Conservation (phyloP, 495 filamentous ascomycete genomes). For the Penicillium samsonianum region DNA sequence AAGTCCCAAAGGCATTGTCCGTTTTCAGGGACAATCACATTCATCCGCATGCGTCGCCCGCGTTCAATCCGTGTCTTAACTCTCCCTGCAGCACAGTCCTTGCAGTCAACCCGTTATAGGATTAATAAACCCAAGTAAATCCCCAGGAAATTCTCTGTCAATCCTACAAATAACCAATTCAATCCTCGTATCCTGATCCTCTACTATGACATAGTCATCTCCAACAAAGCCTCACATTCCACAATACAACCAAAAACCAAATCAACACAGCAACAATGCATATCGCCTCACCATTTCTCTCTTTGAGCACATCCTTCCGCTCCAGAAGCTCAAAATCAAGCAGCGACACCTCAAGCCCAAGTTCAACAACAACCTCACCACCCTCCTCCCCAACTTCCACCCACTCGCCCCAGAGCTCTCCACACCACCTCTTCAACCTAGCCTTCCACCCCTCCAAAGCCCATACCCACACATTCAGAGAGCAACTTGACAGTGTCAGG, state of each 20-base stretch:
- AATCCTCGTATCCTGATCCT: neutral
- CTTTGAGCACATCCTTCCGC: conserved; percentile 14
- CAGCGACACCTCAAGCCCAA: conserved; percentile 25
- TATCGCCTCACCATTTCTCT: conserved; percentile 21
- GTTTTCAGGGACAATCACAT: conserved; percentile 24
- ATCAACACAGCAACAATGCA: conserved; percentile 19
- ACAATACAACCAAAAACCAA: neutral
- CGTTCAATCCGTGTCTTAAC: conserved; percentile 27
- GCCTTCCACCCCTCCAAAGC: conserved; percentile 27
- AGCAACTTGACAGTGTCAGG: conserved; percentile 19
- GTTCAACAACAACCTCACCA: conserved; percentile 27
- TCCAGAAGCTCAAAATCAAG: conserved; percentile 2
- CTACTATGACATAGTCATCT: conserved; percentile 1
- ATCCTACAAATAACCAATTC: neutral
- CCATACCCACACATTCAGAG: conserved; percentile 14
- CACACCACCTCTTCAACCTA: conserved; percentile 33
- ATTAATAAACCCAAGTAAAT: conserved; percentile 6
- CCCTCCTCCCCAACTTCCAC: conserved; percentile 25
- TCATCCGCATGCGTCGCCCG: conserved; percentile 25
- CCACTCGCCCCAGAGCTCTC: conserved; percentile 17
- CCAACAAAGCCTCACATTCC: neutral
- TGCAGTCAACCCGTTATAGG: conserved; percentile 20
- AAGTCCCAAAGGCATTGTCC: neutral
- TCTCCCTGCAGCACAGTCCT: conserved; percentile 30
- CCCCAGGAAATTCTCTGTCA: neutral